Conservation (phyloP, 495 filamentous ascomycete species). For the Lichina pygmaea region DNA sequence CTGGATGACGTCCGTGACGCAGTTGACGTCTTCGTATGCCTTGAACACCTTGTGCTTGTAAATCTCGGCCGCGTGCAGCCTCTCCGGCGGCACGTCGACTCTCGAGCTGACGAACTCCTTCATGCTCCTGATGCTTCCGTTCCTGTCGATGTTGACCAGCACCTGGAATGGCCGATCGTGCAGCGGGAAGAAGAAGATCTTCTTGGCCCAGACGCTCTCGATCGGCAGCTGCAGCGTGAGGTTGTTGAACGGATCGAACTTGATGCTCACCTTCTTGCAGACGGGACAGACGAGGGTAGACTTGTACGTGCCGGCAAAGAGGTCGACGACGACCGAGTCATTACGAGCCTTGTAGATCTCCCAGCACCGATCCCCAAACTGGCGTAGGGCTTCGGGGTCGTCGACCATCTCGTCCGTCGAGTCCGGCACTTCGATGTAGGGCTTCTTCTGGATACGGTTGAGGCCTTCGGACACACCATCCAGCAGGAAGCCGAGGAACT, state of each 20-base stretch:
- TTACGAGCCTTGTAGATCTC: conserved; percentile 80
- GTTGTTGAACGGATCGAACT: conserved; percentile 93
- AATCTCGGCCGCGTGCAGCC: conserved; percentile 48
- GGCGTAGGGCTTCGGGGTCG: conserved; percentile 43
- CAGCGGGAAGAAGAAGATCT: conserved; percentile 48
- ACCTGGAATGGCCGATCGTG: conserved; percentile 37
- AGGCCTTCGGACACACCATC: conserved; percentile 89
- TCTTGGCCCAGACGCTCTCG: conserved; percentile 45
- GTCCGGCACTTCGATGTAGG: conserved; percentile 92
- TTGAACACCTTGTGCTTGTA: conserved; percentile 64
- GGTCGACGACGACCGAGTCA: conserved; percentile 77
- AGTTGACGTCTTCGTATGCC: conserved; percentile 36
- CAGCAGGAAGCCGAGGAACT: conserved; percentile 87
- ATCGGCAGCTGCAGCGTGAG: conserved; percentile 75
- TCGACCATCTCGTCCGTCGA: conserved; percentile 91
- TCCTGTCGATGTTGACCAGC: conserved; percentile 67
- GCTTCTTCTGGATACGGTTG: conserved; percentile 82
- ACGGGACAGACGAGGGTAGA: conserved; percentile 78
- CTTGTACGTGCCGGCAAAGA: conserved; percentile 95
- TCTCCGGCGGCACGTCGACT: conserved; percentile 25
- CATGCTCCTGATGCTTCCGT: conserved; percentile 38
- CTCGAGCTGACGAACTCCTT: conserved; percentile 52
- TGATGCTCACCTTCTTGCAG: conserved; percentile 90
- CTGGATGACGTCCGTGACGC: conserved; percentile 41
- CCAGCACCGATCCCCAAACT: conserved; percentile 71